Evolutionary conservation across 345 rosid species (phyloP).

Genomic region (Syzygium aromaticum): DNA sequence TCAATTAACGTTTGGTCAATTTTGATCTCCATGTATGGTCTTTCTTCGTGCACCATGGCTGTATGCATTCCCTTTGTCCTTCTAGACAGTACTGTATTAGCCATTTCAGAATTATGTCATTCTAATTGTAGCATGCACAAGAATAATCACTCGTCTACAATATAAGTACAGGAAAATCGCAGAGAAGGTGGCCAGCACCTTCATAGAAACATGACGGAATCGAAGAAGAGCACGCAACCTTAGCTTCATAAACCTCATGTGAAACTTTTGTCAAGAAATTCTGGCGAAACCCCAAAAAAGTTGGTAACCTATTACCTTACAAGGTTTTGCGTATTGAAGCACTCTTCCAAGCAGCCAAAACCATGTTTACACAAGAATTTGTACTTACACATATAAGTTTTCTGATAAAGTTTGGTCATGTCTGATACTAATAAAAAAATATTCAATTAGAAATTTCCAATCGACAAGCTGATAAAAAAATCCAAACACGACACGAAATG

Average conservation of each 20-base stretch:
- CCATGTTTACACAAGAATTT: background rate
- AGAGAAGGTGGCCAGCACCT: background rate
- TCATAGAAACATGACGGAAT: background rate
- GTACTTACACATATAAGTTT: background rate
- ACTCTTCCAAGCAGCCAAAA: background rate
- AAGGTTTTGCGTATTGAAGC: background rate
- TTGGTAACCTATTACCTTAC: background rate
- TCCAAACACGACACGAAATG: constrained; percentile 16
- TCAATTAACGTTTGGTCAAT: background rate
- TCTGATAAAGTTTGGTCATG: background rate
- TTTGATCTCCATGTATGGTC: background rate
- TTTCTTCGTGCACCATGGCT: background rate
- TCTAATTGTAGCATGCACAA: background rate
- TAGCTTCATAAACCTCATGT: background rate
- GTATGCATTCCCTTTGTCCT: background rate
- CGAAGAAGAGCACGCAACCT: background rate
- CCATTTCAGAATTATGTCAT: background rate
- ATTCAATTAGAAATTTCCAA: constrained; percentile 10
- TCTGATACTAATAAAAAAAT: background rate
- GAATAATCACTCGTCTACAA: background rate
- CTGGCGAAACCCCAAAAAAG: background rate
- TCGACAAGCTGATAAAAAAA: background rate
- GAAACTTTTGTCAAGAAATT: background rate
- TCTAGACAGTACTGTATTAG: background rate
- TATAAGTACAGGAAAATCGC: background rate